These are phyloP conservation scores for Panicum virgatum DNA, from an alignment of 202 grass and related monocot species.

Conservation along the genomic window DNA sequence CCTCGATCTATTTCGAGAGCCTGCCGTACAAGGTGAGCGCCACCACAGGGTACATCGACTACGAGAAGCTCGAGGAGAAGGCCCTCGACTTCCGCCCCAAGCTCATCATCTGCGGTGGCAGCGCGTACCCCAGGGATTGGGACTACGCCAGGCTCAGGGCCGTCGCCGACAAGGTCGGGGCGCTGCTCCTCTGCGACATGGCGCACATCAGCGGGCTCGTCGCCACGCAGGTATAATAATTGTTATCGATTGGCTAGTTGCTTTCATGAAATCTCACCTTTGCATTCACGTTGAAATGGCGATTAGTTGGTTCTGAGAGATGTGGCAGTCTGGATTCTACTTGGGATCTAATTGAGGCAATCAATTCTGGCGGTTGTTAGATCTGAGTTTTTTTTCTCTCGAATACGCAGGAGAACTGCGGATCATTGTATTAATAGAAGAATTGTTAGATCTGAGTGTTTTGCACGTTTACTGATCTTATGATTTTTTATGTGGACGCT, in stretches of 20 bases:
- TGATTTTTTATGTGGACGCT: neutral
- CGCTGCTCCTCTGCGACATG: conserved; percentile 95
- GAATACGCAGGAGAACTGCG: no score
- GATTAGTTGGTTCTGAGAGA: conserved; percentile 9
- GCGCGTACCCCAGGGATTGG: conserved; percentile 98
- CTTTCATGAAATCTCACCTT: neutral
- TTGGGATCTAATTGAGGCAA: neutral
- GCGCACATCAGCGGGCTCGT: conserved; percentile 98
- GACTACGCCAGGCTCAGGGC: conserved; percentile 85
- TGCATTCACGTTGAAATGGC: neutral
- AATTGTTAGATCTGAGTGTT: conserved; percentile 6
- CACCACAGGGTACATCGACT: conserved; percentile 77
- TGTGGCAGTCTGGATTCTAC: conserved; percentile 23
- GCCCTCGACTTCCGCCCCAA: conserved; percentile 96
- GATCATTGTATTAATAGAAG: no score
- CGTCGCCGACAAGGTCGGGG: conserved; percentile 92
- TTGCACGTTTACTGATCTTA: neutral
- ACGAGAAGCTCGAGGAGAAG: conserved; percentile 99
- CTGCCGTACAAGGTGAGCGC: conserved; percentile 94
- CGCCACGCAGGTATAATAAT: conserved; percentile 84
- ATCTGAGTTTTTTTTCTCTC: no score
- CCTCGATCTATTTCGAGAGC: conserved; percentile 99
- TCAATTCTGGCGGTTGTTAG: neutral
- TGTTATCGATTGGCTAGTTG: neutral
- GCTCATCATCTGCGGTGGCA: conserved; percentile 97